A percentile compares a stretch with the other conserved stretches of the same genome.
These are phyloP conservation scores for Neurospora sp. DNA, from an alignment of 495 filamentous ascomycete species.

Conservation along the genomic window DNA sequence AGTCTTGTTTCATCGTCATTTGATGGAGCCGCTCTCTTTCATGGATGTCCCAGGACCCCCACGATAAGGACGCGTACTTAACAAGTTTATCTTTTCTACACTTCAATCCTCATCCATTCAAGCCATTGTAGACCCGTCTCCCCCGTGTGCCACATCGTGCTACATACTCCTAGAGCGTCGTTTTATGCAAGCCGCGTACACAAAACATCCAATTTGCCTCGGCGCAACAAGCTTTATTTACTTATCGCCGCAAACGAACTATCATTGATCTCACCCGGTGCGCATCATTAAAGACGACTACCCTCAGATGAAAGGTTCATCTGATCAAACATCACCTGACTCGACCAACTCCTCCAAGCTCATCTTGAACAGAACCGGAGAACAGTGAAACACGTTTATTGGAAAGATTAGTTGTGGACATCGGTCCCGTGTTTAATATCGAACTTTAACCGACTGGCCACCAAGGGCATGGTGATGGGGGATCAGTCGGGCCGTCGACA, in stretches of 20 bases:
- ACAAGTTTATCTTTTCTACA: neutral
- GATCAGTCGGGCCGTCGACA: conserved; percentile 3
- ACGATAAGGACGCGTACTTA: neutral
- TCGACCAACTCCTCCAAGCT: neutral
- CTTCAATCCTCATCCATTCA: neutral
- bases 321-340: neutral
- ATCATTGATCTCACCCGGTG: neutral
- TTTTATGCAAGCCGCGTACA: neutral
- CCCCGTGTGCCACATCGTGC: neutral
- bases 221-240: neutral
- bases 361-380: neutral
- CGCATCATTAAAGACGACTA: neutral
- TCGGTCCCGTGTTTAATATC: neutral
- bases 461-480: conserved; percentile 2
- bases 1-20: neutral
- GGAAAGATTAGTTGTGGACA: neutral
- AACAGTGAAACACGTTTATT: neutral
- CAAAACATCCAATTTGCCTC: neutral
- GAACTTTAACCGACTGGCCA: neutral
- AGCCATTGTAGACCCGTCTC: neutral
- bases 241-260: neutral
- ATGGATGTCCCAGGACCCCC: neutral
- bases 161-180: neutral
- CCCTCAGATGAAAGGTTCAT: neutral
- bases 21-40: neutral